Evolutionary conservation across 257 asterid genomes (phyloP), one percentile per base, ranked within the genome.

Genomic region (Solanum neorickii): DNA sequence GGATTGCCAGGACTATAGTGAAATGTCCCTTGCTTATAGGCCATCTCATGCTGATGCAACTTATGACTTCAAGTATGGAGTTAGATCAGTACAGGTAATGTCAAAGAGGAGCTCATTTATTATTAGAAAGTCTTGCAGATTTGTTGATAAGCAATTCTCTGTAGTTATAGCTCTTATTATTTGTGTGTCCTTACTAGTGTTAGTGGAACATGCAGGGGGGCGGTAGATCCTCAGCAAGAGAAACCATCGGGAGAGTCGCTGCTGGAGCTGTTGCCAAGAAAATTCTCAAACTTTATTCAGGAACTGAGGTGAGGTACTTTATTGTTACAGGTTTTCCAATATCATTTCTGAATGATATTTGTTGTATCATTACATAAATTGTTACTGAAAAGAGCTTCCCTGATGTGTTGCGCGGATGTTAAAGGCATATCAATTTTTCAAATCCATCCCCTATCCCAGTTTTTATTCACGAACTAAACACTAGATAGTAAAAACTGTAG

Each of bases 11-110:
- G 98, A 96, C 91, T 97, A 95, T 72, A 94, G 88, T 90, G 99
- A 97, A 90, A 97, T 97, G 98, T 94, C 98, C 75, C 89, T 73
- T 88, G 99, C 99, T 73, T 97, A 97, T 89, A 94, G 99, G 87
- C 99, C 99, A 18, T 97, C 99, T 87, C 99, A 96, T 91, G 99
- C 99, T 18, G 99, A 97, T 92, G 98, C 97, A 41, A 94, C 98
- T 60, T 96, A 97, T 92, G 99, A 97, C 90, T 95, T 92, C 89
- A 96, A 97, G 88, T 97, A 96, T 88, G 99, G 99, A 20, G 99
- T 96, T 75, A 93, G 99, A 92, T 97, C 99, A 41, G 89, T 97
- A 69, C 98, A 96, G 98, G 99, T 97, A 92, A 87, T 47, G 16
- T 14, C 33, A 60, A n/a, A 13, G 49, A 74, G 82, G 49, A 37